These are phyloP conservation scores for Colletotrichum tamarilloi DNA, from an alignment of 2,329 filamentous ascomycete genomes.

Conservation along the genomic window DNA sequence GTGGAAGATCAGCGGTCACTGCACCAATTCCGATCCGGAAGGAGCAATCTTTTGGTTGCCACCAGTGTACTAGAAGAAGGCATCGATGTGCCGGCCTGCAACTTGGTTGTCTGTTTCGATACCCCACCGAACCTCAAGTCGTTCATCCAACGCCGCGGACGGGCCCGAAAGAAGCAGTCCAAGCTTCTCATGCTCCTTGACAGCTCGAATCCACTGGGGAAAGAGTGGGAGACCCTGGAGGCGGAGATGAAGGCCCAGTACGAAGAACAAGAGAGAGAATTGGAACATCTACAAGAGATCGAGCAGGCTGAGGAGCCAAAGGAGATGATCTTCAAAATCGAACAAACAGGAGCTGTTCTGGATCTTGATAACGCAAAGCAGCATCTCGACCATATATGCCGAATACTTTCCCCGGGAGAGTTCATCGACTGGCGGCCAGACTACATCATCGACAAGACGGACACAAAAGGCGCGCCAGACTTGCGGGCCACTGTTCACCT, in stretches of 20 bases:
- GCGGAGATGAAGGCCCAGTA: constrained; percentile 77
- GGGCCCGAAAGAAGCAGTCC: constrained; percentile 63
- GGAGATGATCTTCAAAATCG: constrained; percentile 49
- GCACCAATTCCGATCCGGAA: constrained; percentile 64
- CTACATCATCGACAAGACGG: constrained; percentile 66
- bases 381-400: constrained; percentile 88
- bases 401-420: constrained; percentile 64
- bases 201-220: constrained; percentile 39
- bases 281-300: constrained; percentile 55
- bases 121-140: constrained; percentile 61
- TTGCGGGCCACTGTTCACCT: constrained; percentile 74
- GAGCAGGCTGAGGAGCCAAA: constrained; percentile 54
- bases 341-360: constrained; percentile 69
- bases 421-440: constrained; percentile 76
- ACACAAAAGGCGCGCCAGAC: constrained; percentile 40
- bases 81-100: constrained; percentile 74
- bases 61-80: constrained; percentile 76
- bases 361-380: constrained; percentile 78
- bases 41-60: constrained; percentile 68
- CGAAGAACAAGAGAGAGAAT: constrained; percentile 69
- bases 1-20: constrained; percentile 47
- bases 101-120: constrained; percentile 70
- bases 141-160: constrained; percentile 68
- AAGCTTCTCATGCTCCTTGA: constrained; percentile 60
- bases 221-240: constrained; percentile 76